Base-by-base conservation (phyloP, 1,139 yeast genomes). In the Taphrina pruni region DNA sequence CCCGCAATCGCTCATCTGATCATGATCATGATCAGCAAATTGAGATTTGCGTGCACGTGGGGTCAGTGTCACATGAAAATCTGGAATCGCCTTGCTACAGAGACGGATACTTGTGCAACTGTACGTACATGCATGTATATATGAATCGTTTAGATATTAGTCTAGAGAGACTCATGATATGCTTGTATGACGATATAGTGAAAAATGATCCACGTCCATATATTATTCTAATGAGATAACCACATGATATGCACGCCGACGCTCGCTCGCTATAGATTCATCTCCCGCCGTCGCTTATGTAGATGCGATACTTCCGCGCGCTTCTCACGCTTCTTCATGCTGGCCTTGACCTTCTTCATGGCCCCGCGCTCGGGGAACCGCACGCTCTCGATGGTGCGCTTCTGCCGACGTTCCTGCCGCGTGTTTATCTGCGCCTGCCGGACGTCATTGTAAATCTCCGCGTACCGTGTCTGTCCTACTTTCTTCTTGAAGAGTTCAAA, bases 321-420 rank as follows among this genome's bases (percentile, higher is more conserved):
- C 60, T 46, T 55, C 41, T 60, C 71, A 39, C 55, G 57, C 54
- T 69, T 65, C 65, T 56, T 60, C 21, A 54, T 12, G 17, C 64
- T 39, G 17, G 67, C 66, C 46, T 67, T 61, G 26, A 62, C 41
- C 79, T 89, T 90, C 77, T 89, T 85, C 75, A 84, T 85, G 3
- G 97, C 96, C 35, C 90, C 88, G 56, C 85, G 79, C 26, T 89
- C 97, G 0, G 99, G 99, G 5, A 90, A 89, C 14, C 84, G 84
- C 4, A 93, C 83, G 1, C 93, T 90, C 77, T 90, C 80, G 72
- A 89, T 88, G 0, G 97, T 89, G 70, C 93, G 83, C 76, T 87
- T 88, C 0, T 89, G 84, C 75, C 83, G 87, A 78, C 98, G 86
- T 65, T 90, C 95, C 72, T 84, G 84, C 75, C 98, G 85, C 77